Evolutionary conservation across 1,284 basidiomycete species (phyloP).

Genomic region (Sanghuangporus baumii): DNA sequence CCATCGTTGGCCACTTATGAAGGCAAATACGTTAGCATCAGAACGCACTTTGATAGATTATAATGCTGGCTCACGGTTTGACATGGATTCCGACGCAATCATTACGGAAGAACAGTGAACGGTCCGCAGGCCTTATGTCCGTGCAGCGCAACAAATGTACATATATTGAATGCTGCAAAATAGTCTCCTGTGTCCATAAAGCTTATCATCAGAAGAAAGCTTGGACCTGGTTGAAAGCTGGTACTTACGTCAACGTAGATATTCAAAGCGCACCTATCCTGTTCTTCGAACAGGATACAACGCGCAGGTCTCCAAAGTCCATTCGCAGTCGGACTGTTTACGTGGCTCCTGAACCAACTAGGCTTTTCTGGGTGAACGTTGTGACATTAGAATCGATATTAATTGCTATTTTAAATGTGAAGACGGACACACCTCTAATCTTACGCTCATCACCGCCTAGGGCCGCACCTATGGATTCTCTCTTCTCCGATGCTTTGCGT

Average conservation of each 20-base stretch:
- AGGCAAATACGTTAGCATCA: neutral
- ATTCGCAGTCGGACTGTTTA: constrained; percentile 40
- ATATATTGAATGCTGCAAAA: constrained; percentile 64
- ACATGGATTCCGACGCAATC: constrained; percentile 67
- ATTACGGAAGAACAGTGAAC: constrained; percentile 65
- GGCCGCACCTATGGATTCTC: constrained; percentile 34
- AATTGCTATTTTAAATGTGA: neutral
- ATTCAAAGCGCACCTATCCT: constrained; percentile 57
- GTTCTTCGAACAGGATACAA: constrained; percentile 65
- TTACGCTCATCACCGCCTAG: constrained; percentile 38
- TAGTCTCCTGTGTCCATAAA: constrained; percentile 46
- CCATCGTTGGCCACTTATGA: constrained; percentile 54
- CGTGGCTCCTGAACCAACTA: constrained; percentile 58
- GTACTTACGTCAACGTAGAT: constrained; percentile 65
- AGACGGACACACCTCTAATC: constrained; percentile 48
- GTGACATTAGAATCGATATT: neutral
- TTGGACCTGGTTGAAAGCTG: neutral
- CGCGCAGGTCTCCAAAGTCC: constrained; percentile 67
- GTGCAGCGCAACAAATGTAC: constrained; percentile 68
- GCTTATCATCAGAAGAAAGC: constrained; percentile 1
- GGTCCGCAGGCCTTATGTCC: constrained; percentile 64
- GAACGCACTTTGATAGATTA: constrained; percentile 1
- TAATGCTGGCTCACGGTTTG: constrained; percentile 38
- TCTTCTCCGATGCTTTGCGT: constrained; percentile 52
- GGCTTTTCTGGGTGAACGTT: constrained; percentile 52